Evolutionary conservation across 192 early-diverging fungal species (phyloP).

Genomic region (Backusella westeae): DNA sequence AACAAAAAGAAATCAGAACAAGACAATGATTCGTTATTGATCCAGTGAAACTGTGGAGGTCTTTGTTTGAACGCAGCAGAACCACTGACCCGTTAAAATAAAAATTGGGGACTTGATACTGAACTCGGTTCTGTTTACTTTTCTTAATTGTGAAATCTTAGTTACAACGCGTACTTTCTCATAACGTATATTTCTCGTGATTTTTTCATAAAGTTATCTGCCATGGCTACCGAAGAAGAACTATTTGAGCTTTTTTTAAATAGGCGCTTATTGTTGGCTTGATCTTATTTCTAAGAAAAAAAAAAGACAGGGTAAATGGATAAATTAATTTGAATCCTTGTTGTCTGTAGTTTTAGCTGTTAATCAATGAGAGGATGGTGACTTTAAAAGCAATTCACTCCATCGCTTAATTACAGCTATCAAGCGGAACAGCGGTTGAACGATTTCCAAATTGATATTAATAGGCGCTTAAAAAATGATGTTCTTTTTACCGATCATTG

Average conservation of each 20-base stretch:
- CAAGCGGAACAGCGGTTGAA: slow-evolving; percentile 17
- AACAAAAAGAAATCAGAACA: neutral
- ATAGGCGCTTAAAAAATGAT: slow-evolving; percentile 6
- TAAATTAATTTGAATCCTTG: neutral
- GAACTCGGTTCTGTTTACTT: slow-evolving; percentile 8
- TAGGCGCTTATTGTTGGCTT: slow-evolving; percentile 8
- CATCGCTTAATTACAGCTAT: slow-evolving; percentile 12
- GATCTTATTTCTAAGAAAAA: neutral
- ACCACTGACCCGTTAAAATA: slow-evolving; percentile 15
- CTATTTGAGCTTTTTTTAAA: slow-evolving; percentile 1
- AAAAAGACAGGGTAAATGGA: slow-evolving; percentile 1
- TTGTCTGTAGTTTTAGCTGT: neutral
- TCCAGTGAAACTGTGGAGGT: slow-evolving; percentile 30
- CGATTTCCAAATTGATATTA: neutral
- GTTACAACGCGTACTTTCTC: neutral
- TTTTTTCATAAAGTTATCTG: neutral
- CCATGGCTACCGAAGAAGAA: neutral
- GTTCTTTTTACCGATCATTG: neutral
- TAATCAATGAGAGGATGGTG: slow-evolving; percentile 14
- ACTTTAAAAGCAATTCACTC: neutral
- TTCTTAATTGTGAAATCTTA: neutral
- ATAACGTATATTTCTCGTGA: neutral
- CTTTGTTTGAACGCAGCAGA: slow-evolving; percentile 25
- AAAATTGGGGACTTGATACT: slow-evolving; percentile 19
- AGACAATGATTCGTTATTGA: slow-evolving; percentile 9